Conservation (phyloP, 2,329 filamentous ascomycete genomes). For the Sclerotiophoma versabilis region DNA sequence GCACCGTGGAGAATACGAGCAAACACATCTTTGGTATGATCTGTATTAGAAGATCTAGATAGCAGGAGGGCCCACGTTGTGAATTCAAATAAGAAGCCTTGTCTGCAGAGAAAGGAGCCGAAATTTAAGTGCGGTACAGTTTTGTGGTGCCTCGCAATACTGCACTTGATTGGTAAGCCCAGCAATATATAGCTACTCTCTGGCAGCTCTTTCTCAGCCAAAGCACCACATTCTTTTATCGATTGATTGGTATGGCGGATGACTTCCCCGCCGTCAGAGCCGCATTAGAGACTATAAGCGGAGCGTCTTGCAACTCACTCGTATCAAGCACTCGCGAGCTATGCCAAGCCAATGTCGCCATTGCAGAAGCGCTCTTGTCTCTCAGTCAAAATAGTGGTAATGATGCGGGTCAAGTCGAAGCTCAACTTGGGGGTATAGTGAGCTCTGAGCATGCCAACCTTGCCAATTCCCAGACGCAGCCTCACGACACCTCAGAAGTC, state of each 20-base stretch:
- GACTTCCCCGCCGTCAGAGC: background rate
- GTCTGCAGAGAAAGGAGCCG: too few relatives aligned
- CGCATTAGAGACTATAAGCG: slow-evolving; percentile 1
- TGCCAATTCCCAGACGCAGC: background rate
- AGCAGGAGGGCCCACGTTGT: too few relatives aligned
- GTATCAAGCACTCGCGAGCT: background rate
- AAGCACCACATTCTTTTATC: too few relatives aligned
- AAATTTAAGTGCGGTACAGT: too few relatives aligned
- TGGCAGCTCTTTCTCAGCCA: too few relatives aligned
- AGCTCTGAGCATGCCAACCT: background rate
- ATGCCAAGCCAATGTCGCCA: slow-evolving; percentile 13
- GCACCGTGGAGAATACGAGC: too few relatives aligned
- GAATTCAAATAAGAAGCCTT: too few relatives aligned
- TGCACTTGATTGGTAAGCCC: too few relatives aligned
- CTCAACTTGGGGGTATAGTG: background rate
- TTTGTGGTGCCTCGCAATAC: too few relatives aligned
- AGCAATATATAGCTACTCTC: too few relatives aligned
- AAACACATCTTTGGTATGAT: too few relatives aligned
- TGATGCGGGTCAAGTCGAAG: slow-evolving; percentile 2
- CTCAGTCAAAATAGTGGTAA: background rate
- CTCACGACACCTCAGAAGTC: background rate
- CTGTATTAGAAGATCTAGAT: too few relatives aligned
- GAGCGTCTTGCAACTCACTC: background rate
- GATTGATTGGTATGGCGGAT: background rate
- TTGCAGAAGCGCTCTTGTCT: slow-evolving; percentile 7